These are phyloP conservation scores for Sarcocystis neurona DNA, from an alignment of 169 alveolate genomes.

Conservation along the genomic window DNA sequence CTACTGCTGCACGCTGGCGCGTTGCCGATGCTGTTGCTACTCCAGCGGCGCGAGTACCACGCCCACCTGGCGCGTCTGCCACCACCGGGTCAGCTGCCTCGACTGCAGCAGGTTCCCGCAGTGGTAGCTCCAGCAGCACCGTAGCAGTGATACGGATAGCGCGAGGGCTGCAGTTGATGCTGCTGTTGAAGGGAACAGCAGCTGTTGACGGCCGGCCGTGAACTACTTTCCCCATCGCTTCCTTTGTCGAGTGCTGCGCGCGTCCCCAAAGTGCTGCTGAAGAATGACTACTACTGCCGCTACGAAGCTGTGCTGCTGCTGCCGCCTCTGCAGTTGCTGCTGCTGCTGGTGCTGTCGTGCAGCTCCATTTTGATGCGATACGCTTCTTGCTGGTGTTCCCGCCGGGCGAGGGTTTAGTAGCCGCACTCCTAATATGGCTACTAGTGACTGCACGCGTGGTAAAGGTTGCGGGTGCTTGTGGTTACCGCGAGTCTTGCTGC, in stretches of 20 bases:
- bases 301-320: no score
- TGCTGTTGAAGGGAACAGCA: neutral
- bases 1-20: slow-evolving; percentile 18
- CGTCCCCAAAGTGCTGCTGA: no score
- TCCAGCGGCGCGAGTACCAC: slow-evolving; percentile 40
- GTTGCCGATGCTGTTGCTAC: slow-evolving; percentile 25
- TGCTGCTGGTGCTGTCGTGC: neutral
- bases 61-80: slow-evolving; percentile 22
- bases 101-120: neutral
- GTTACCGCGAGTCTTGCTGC: neutral
- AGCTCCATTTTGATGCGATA: neutral
- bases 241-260: no score
- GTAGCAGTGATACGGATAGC: neutral
- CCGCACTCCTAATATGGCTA: neutral
- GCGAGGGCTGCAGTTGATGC: neutral
- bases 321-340: neutral
- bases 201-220: neutral
- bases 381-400: neutral
- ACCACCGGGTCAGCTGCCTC: slow-evolving; percentile 39
- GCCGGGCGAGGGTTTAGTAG: neutral
- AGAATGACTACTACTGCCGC: no score
- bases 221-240: neutral
- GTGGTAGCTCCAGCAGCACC: neutral
- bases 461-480: neutral
- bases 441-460: slow-evolving; percentile 28